A percentile compares a stretch with the other conserved stretches of the same genome.
Evolutionary conservation across 495 filamentous ascomycete genomes (phyloP).

Genomic region (Rostrohypoxylon terebratum): DNA sequence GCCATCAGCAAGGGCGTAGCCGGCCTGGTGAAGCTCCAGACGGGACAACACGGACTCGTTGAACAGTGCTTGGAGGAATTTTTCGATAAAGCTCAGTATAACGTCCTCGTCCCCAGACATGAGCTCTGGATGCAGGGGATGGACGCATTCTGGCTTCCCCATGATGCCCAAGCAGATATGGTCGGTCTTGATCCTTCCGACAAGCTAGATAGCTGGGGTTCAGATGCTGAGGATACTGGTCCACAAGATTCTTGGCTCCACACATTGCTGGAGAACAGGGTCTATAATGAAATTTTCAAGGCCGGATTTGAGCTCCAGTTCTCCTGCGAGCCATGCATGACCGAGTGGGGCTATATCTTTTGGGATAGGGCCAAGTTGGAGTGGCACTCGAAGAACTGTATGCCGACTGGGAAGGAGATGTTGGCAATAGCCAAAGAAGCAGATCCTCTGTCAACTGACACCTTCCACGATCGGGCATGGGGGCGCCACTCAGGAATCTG

Average conservation of each 20-base stretch:
- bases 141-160: not conserved
- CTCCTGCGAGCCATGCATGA: constrained; percentile 7
- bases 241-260: constrained; percentile 18
- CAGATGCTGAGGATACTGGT: constrained; percentile 1
- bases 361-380: constrained; percentile 24
- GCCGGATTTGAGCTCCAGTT: not conserved
- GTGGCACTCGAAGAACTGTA: not conserved
- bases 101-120: too few relatives aligned
- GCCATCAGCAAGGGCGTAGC: too few relatives aligned
- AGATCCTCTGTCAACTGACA: not conserved
- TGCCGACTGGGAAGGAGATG: constrained; percentile 10
- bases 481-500: not conserved
- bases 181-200: constrained; percentile 4
- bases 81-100: too few relatives aligned
- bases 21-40: too few relatives aligned
- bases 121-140: too few relatives aligned
- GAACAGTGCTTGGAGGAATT: too few relatives aligned
- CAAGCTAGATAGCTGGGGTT: not conserved
- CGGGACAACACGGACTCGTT: too few relatives aligned
- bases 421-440: not conserved
- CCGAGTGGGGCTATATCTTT: constrained; percentile 19
- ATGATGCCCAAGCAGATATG: not conserved
- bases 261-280: not conserved
- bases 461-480: not conserved
- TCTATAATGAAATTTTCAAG: not conserved